Percentiles rank a stretch among this genome's conserved stretches.
Conservation (phyloP, 225 moss, liverwort and hornwort genomes). For the Polytrichum formosum region DNA sequence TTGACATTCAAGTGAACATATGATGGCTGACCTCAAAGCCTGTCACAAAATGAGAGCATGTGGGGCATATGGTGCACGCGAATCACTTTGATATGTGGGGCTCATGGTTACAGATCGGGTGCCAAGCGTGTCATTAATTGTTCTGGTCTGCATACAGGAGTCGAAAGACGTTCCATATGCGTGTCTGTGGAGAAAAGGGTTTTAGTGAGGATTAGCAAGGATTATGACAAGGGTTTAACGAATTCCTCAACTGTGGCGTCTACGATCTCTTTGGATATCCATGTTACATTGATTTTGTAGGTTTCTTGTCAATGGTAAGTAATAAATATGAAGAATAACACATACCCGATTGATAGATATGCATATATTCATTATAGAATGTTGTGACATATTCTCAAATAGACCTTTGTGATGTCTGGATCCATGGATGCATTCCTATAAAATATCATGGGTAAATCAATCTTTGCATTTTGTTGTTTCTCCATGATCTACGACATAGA, state of each 20-base stretch:
- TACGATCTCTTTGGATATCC: background rate
- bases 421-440: no score
- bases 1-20: no score
- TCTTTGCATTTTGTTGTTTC: no score
- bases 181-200: conserved; percentile 24
- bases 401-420: no score
- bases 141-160: fast-evolving
- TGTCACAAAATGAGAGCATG: no score
- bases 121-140: background rate
- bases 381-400: no score
- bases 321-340: background rate
- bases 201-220: conserved; percentile 47
- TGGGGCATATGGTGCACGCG: background rate
- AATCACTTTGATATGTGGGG: background rate
- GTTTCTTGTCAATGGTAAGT: background rate
- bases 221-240: conserved; percentile 45
- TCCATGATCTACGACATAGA: no score
- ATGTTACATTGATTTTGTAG: background rate
- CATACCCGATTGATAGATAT: no score
- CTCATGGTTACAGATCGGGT: background rate
- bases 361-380: no score
- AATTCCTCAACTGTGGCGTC: background rate
- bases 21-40: no score
- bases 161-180: background rate
- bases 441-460: no score